Base-by-base conservation (phyloP, 306 rosid genomes). In the Citrullus colocynthis region DNA sequence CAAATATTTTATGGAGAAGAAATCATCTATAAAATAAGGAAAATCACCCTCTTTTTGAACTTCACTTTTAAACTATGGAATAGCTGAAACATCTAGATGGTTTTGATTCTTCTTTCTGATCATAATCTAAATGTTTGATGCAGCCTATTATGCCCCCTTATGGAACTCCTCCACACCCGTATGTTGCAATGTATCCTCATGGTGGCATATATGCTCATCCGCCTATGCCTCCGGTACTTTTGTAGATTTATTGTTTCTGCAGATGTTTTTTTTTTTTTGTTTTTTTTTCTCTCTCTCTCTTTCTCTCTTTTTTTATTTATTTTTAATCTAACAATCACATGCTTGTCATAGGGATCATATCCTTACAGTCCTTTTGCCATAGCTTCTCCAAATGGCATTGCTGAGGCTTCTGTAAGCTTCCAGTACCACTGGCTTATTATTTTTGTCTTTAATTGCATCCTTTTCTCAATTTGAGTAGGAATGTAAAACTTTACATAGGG, bases 71-170 rank as follows among this genome's bases (percentile, higher is more conserved):
- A 65, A 37, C 10, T 72, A 62, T 32, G 24, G 64, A 48, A 59
- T 51, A 70, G 61, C 17, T 58, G 56, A 54, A 41, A 17, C 21
- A 11, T 80, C 55, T 42, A 71, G 62, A 70, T 71, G 8, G 30
- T 67, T 41, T 67, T 39, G 24, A 67, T 42, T 41, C 74, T 67
- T 67, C 18, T 48, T 42, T 11, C 36, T 11, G 55, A 67, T 42
- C 30, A 67, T 42, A 67, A n/a, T 67, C 32, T 67, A 12, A 20
- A 70, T 20, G 78, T 24, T 71, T 52, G 78, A 77, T 87, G 90
- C 99, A 95, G 99, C 99, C 91, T 77, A 87, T 95, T 67, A 95
- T 95, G 97, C 99, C 97, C 76, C 96, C 99, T 51, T 95, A 95
- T 72, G 99, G 99, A 62, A 90, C 97, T 80, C 92, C 97, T 76